phyloP scores from a whole-genome alignment of 1,139 yeast species.

The Nakaseomyces delphensis region DNA sequence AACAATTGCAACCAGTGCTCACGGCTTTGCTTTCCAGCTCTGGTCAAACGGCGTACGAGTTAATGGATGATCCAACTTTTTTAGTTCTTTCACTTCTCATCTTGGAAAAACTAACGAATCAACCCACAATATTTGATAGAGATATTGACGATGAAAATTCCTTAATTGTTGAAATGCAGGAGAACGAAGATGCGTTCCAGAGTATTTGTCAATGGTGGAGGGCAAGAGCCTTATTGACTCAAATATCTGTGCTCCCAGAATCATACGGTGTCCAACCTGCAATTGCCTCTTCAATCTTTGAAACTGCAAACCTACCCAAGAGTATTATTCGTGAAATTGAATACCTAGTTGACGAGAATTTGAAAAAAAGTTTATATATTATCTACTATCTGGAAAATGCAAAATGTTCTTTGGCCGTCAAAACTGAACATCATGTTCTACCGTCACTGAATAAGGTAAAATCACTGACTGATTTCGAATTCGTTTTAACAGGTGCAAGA shows the following conservation, averaged over 20 bases:
- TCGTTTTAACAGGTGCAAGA: slow-evolving; percentile 75
- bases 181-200: slow-evolving; percentile 19
- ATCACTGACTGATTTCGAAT: slow-evolving; percentile 49
- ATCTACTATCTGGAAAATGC: slow-evolving; percentile 59
- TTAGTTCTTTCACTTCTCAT: slow-evolving; percentile 42
- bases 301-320: slow-evolving; percentile 23
- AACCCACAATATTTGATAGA: slow-evolving; percentile 30
- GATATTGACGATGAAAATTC: slow-evolving; percentile 19
- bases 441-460: slow-evolving; percentile 47
- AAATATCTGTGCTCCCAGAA: slow-evolving; percentile 52
- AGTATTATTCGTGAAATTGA: slow-evolving; percentile 27
- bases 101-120: slow-evolving; percentile 41
- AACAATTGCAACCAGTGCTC: slow-evolving; percentile 25
- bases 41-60: slow-evolving; percentile 58
- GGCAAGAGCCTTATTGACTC: slow-evolving; percentile 55
- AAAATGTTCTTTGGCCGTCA: slow-evolving; percentile 51
- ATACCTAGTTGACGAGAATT: slow-evolving; percentile 17
- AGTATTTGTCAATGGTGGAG: slow-evolving; percentile 68
- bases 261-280: slow-evolving; percentile 39
- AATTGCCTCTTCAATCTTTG: slow-evolving; percentile 29
- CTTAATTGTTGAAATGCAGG: slow-evolving; percentile 16
- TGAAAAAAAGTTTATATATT: slow-evolving; percentile 36
- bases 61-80: slow-evolving; percentile 47
- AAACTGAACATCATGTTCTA: slow-evolving; percentile 47
- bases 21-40: slow-evolving; percentile 32